Percentiles rank a stretch among this genome's conserved stretches.
These are phyloP conservation scores for Melampsora americana DNA, from an alignment of 1,284 basidiomycete species.

Conservation along the genomic window DNA sequence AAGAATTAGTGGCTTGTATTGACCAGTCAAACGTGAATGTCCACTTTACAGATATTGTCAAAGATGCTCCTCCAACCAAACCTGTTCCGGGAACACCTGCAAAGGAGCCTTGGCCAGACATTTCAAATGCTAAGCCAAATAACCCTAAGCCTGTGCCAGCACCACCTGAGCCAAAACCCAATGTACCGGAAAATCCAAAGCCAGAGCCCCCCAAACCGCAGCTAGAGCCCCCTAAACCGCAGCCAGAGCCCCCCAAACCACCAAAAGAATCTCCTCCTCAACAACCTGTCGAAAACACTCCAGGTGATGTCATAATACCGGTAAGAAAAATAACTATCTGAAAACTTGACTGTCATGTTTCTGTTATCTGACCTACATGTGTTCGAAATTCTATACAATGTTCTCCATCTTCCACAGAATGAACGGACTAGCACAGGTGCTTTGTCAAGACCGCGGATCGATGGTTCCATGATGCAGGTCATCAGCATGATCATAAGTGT, in stretches of 20 bases:
- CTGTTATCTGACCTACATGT: not conserved
- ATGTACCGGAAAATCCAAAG: too few species aligned
- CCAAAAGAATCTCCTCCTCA: not conserved
- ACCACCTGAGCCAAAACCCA: too few species aligned
- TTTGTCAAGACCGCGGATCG: not conserved
- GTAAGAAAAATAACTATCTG: not conserved
- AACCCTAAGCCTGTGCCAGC: too few species aligned
- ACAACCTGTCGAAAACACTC: too few species aligned
- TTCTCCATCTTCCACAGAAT: not conserved
- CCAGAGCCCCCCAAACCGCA: not conserved
- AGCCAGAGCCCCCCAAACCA: not conserved
- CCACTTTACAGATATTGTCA: too few species aligned
- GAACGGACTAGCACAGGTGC: not conserved
- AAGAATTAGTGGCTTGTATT: too few species aligned
- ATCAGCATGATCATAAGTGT: not conserved
- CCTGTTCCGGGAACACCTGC: too few species aligned
- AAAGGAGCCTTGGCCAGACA: too few species aligned
- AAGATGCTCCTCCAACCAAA: too few species aligned
- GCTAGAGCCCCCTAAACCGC: not conserved
- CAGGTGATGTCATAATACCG: not conserved
- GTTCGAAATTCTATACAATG: not conserved
- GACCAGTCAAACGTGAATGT: too few species aligned
- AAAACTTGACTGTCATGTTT: not conserved
- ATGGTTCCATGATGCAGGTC: not conserved
- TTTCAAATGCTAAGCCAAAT: too few species aligned